Evolutionary conservation across 2,329 filamentous ascomycete genomes (phyloP), one percentile per base, ranked within the genome.

Genomic region (Xylaria sp.): DNA sequence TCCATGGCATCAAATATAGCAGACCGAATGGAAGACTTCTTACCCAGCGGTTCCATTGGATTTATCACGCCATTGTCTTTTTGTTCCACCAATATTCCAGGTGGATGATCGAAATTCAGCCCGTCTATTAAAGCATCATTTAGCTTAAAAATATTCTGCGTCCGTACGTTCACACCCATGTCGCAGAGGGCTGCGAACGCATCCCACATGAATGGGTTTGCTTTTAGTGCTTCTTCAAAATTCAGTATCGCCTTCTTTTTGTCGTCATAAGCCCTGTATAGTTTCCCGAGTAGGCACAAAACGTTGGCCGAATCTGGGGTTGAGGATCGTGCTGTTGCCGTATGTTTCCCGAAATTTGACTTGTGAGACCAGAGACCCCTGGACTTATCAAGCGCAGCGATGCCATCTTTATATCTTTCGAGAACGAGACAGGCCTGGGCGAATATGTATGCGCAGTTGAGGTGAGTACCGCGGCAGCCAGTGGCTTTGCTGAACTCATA

Each of bases 121-220:
- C 78, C 78, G 38, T 81, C 80, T 33, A 83, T 67, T 35, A 87
- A 73, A 7, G 73, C 63, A 19, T 87, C 84, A 62, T 85, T 92
- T 69, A 90, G 79, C 73, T 88, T 92, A 79, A 97, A 99, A 64
- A 97, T 90, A 71, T 96, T 97, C 25, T 88, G 85, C 9, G 95
- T 87, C 58, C 91, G 88, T 56, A 98, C 84, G 67, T 88, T 88
- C 44, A 92, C 89, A 3, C 92, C 91, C 88, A 86, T 91, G 72
- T 97, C 93, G 74, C 93, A 97, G 7, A 99, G 83, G 15, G 87
- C 90, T 21, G 89, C 88, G 71, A 98, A 98, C 0, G 94, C 93
- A 80, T 99, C 95, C 95, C 95, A 99, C 86, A 97, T 95, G 76
- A 98, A 94, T 1, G 95, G 93, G 72, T 98, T 99, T 56, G 88